These are phyloP conservation scores for Xerocomus brunneocitrinus DNA, from an alignment of 768 basidiomycete species.

Conservation along the genomic window DNA sequence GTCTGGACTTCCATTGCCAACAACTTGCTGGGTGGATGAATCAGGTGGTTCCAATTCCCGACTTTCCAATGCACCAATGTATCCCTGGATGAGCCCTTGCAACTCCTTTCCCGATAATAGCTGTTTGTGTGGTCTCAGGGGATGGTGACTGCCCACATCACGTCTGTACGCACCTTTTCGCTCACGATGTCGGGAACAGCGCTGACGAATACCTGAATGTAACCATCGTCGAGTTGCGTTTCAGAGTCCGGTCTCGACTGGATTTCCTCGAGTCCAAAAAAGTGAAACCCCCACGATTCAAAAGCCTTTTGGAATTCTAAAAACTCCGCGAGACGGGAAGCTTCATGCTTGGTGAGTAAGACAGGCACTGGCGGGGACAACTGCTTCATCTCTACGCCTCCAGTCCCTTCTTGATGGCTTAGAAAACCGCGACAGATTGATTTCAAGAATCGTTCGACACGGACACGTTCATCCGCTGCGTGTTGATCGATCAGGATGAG, in stretches of 20 bases:
- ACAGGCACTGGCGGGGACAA: slow-evolving; percentile 55
- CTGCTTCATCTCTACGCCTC: slow-evolving; percentile 37
- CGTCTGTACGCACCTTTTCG: slow-evolving; percentile 48
- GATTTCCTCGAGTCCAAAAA: slow-evolving; percentile 37
- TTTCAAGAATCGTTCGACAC: slow-evolving; percentile 79
- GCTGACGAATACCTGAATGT: slow-evolving; percentile 61
- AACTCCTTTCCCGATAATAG: slow-evolving; percentile 68
- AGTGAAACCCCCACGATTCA: slow-evolving; percentile 63
- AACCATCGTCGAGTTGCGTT: slow-evolving; percentile 30
- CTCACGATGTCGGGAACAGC: slow-evolving; percentile 66
- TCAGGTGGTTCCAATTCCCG: slow-evolving; percentile 33
- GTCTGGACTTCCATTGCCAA: slow-evolving; percentile 3
- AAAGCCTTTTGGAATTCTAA: slow-evolving; percentile 45
- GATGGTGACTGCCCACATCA: neutral
- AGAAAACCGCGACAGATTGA: slow-evolving; percentile 71
- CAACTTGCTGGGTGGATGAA: slow-evolving; percentile 8
- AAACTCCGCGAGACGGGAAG: slow-evolving; percentile 42
- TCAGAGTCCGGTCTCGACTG: slow-evolving; percentile 19
- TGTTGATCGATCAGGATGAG: slow-evolving; percentile 93
- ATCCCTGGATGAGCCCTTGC: slow-evolving; percentile 68
- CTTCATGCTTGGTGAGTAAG: slow-evolving; percentile 65
- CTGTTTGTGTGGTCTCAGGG: slow-evolving; percentile 32
- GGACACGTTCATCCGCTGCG: slow-evolving; percentile 94
- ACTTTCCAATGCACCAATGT: slow-evolving; percentile 56
- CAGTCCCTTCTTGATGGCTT: slow-evolving; percentile 31